phyloP scores from a whole-genome alignment of 495 filamentous ascomycete genomes.

The Penicillium lividum region DNA sequence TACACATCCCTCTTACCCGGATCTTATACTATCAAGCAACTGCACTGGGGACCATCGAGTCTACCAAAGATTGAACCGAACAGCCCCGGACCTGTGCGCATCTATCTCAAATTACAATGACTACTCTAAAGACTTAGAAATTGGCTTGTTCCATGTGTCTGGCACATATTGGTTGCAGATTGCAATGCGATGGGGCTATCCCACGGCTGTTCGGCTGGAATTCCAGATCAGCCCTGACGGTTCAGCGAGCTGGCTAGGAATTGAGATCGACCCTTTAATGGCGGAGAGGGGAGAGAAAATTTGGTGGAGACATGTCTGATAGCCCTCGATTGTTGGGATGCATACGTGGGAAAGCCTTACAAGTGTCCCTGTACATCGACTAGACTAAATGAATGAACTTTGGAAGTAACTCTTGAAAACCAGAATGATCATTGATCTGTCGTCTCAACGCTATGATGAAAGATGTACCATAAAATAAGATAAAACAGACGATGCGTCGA shows the following conservation, averaged over 20 bases:
- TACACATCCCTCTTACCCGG: conserved; percentile 13
- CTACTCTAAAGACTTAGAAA: conserved; percentile 4
- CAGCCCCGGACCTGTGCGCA: background rate
- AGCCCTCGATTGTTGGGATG: no score
- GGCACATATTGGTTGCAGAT: conserved; percentile 9
- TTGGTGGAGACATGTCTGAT: conserved; percentile 7
- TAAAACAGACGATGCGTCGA: conserved; percentile 41
- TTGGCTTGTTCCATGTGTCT: conserved; percentile 9
- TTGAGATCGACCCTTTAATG: conserved; percentile 7
- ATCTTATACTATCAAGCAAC: conserved; percentile 5
- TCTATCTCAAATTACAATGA: background rate
- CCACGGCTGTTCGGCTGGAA: conserved; percentile 2
- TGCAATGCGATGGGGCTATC: conserved; percentile 4
- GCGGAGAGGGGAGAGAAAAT: conserved; percentile 4
- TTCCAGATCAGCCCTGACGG: conserved; percentile 2
- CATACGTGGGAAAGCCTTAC: no score
- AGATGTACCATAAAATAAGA: conserved; percentile 32
- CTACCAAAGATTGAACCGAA: conserved; percentile 2
- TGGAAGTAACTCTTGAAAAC: background rate
- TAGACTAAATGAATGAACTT: no score
- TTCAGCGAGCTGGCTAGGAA: conserved; percentile 4
- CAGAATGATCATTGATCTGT: conserved; percentile 39
- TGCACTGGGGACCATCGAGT: conserved; percentile 1
- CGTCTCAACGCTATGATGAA: conserved; percentile 41
- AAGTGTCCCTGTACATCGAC: no score